phyloP scores from a whole-genome alignment of 108 stramenopile species.

The Fragilariopsis cylindrus region DNA sequence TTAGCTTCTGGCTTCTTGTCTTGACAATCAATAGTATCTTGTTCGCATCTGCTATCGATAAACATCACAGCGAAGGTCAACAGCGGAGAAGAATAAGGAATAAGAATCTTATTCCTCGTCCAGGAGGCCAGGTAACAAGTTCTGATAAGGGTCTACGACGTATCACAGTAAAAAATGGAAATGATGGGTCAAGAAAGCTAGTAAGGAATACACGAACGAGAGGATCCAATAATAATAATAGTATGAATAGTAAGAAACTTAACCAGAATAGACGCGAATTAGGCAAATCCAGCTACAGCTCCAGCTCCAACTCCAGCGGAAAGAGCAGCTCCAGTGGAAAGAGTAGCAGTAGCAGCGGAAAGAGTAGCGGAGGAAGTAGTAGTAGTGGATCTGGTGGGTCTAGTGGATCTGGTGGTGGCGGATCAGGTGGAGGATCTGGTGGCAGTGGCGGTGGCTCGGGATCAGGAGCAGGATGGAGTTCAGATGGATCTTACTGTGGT shows the following conservation, averaged over 20 bases:
- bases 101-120: background rate
- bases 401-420: background rate
- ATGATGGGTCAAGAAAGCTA: background rate
- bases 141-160: background rate
- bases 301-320: too few relatives aligned
- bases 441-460: background rate
- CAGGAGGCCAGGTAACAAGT: background rate
- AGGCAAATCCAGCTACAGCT: background rate
- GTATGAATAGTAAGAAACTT: background rate
- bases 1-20: background rate
- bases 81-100: background rate
- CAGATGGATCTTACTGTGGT: constrained; percentile 7
- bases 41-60: background rate
- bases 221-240: constrained; percentile 2
- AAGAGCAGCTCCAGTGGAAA: too few relatives aligned
- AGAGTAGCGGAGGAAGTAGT: background rate
- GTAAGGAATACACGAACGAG: background rate
- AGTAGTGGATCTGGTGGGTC: background rate
- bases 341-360: background rate
- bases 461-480: background rate
- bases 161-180: background rate
- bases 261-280: constrained; percentile 4
- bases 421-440: constrained; percentile 7
- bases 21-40: background rate
- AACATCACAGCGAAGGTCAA: background rate